Evolutionary conservation across 2,329 filamentous ascomycete species (phyloP).

Genomic region (Phialocephala subalpina): DNA sequence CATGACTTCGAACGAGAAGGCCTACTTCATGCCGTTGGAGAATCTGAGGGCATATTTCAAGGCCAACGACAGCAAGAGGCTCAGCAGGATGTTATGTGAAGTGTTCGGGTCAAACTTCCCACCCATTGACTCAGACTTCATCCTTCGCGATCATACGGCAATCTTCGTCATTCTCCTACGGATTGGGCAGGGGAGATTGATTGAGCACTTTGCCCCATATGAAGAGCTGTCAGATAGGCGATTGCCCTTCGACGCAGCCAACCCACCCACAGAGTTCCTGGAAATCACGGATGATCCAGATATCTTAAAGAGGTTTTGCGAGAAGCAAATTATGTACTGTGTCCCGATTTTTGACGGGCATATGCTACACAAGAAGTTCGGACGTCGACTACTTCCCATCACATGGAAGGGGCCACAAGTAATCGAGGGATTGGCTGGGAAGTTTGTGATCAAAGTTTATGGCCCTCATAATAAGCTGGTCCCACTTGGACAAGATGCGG

Average conservation of each 20-base stretch:
- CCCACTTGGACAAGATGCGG: slow-evolving; percentile 8
- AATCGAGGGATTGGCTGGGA: slow-evolving; percentile 30
- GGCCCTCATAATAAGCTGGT: slow-evolving; percentile 38
- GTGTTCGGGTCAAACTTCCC: slow-evolving; percentile 31
- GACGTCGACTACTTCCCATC: slow-evolving; percentile 41
- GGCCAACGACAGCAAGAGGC: slow-evolving; percentile 23
- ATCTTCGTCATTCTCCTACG: slow-evolving; percentile 36
- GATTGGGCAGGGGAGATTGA: slow-evolving; percentile 26
- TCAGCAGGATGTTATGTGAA: slow-evolving; percentile 30
- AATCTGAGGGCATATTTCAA: slow-evolving; percentile 32
- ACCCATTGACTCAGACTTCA: slow-evolving; percentile 32
- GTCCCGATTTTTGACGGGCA: slow-evolving; percentile 33
- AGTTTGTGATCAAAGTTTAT: slow-evolving; percentile 39
- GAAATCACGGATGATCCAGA: slow-evolving; percentile 17
- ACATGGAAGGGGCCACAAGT: slow-evolving; percentile 28
- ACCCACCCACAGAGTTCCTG: slow-evolving; percentile 33
- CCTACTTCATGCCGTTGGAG: slow-evolving; percentile 34
- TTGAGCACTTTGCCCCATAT: slow-evolving; percentile 34
- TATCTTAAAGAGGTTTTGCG: slow-evolving; percentile 40
- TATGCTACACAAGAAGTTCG: slow-evolving; percentile 36
- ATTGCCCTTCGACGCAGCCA: slow-evolving; percentile 39
- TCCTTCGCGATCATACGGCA: slow-evolving; percentile 33
- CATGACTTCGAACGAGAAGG: slow-evolving; percentile 24
- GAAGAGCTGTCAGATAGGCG: slow-evolving; percentile 30
- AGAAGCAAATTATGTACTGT: slow-evolving; percentile 42